These are phyloP conservation scores for Debaryomycetaceae sp. DNA, from an alignment of 1,139 yeast genomes.

Conservation along the genomic window DNA sequence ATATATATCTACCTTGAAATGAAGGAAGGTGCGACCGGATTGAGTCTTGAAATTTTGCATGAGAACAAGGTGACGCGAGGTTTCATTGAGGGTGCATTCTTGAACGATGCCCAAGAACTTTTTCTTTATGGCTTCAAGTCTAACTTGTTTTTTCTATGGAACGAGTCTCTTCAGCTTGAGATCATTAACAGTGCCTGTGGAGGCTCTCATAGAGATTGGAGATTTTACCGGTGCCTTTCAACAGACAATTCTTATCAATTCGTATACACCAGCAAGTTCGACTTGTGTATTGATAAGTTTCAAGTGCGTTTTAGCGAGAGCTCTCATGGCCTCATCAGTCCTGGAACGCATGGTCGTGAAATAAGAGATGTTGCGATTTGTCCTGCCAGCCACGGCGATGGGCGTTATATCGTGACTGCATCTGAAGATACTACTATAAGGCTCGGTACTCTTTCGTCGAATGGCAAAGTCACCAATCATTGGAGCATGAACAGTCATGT, in stretches of 20 bases:
- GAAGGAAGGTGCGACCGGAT: conserved; percentile 5
- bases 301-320: conserved; percentile 10
- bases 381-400: conserved; percentile 9
- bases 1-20: conserved; percentile 31
- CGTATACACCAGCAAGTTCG: conserved; percentile 50
- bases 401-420: conserved; percentile 51
- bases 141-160: conserved; percentile 68
- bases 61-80: conserved; percentile 65
- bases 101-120: conserved; percentile 30
- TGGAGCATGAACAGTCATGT: conserved; percentile 75
- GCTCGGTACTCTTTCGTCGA: conserved; percentile 33
- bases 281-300: conserved; percentile 19
- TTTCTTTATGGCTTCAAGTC: conserved; percentile 76
- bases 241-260: conserved; percentile 7
- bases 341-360: conserved; percentile 89
- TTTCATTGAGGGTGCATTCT: conserved; percentile 63
- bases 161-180: conserved; percentile 69
- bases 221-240: conserved; percentile 18
- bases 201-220: conserved; percentile 86
- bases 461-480: conserved; percentile 32
- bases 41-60: conserved; percentile 29
- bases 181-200: conserved; percentile 71
- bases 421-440: conserved; percentile 82
- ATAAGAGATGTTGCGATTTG: conserved; percentile 56
- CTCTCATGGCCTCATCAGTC: conserved; percentile 19